A percentile compares a stretch with the other conserved stretches of the same genome.
Evolutionary conservation across 192 early-diverging fungal genomes (phyloP).

Genomic region (Cladochytrium replicatum): DNA sequence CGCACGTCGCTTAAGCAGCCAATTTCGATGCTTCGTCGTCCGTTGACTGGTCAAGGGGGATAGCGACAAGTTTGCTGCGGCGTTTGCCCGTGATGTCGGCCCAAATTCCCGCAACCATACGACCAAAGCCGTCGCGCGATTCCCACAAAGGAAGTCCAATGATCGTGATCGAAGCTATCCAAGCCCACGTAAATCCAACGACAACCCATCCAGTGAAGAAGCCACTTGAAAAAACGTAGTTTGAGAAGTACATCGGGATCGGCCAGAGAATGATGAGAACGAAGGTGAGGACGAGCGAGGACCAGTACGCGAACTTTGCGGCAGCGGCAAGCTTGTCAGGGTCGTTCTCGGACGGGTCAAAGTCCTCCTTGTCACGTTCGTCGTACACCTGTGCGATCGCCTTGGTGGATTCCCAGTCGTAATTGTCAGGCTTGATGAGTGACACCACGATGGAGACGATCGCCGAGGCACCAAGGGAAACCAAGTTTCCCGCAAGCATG

Average conservation of each 20-base stretch:
- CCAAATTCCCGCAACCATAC: conserved; percentile 14
- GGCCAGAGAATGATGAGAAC: conserved; percentile 58
- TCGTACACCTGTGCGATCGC: conserved; percentile 36
- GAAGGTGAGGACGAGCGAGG: conserved; percentile 44
- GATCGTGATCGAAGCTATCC: conserved; percentile 40
- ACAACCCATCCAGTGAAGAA: conserved; percentile 67
- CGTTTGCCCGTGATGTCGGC: conserved; percentile 2
- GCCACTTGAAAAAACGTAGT: conserved; percentile 49
- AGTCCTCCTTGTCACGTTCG: conserved; percentile 22
- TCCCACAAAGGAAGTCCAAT: conserved; percentile 50
- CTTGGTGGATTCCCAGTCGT: conserved; percentile 44
- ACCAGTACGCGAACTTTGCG: conserved; percentile 43
- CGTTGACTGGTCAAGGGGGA: no score
- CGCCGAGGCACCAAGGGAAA: conserved; percentile 22
- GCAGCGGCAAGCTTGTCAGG: conserved; percentile 37
- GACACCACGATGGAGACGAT: conserved; percentile 28
- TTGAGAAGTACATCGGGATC: conserved; percentile 52
- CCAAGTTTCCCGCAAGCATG: conserved; percentile 66
- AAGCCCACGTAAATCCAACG: conserved; percentile 52
- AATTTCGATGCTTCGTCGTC: no score
- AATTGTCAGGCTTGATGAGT: conserved; percentile 51
- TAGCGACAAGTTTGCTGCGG: no score
- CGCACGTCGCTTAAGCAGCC: no score
- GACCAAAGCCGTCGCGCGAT: conserved; percentile 11
- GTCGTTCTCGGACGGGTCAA: conserved; percentile 25